Evolutionary conservation across 192 early-diverging fungal species (phyloP).

Genomic region (Geosiphon pyriformis): DNA sequence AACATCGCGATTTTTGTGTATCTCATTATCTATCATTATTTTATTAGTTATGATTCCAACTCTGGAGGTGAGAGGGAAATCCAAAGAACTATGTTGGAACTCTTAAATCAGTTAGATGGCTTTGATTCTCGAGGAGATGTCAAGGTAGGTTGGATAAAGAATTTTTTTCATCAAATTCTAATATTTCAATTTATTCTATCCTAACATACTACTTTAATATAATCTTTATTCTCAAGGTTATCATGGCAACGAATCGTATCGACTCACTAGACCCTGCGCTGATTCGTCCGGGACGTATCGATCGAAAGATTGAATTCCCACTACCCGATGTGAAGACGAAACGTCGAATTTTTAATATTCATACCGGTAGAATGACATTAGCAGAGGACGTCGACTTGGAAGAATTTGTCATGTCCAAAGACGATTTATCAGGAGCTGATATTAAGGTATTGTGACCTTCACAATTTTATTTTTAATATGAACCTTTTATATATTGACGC

Average conservation of each 20-base stretch:
- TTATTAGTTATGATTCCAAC: conserved; percentile 79
- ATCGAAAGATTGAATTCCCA: conserved; percentile 99
- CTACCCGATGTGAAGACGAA: conserved; percentile 94
- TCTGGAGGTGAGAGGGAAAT: conserved; percentile 96
- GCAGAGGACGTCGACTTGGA: conserved; percentile 96
- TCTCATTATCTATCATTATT: not conserved
- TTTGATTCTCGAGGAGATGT: conserved; percentile 95
- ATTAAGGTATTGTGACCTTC: conserved; percentile 88
- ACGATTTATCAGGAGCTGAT: conserved; percentile 97
- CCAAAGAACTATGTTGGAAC: conserved; percentile 95
- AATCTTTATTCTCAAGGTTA: conserved; percentile 67
- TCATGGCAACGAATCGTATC: conserved; percentile 98
- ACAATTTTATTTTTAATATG: not conserved
- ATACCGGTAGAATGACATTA: conserved; percentile 91
- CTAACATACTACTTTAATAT: too few species aligned
- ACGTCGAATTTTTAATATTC: conserved; percentile 95
- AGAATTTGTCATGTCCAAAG: conserved; percentile 99
- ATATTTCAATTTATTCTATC: not conserved
- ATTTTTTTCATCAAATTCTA: not conserved
- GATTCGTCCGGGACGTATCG: conserved; percentile 95
- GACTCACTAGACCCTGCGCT: conserved; percentile 96
- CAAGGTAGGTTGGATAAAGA: conserved; percentile 48
- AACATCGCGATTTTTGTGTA: not conserved
- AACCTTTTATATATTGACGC: too few species aligned
- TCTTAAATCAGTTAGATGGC: conserved; percentile 96